Conservation (phyloP, 148 eudicot genomes). For the Vaccinium myrtillus region DNA sequence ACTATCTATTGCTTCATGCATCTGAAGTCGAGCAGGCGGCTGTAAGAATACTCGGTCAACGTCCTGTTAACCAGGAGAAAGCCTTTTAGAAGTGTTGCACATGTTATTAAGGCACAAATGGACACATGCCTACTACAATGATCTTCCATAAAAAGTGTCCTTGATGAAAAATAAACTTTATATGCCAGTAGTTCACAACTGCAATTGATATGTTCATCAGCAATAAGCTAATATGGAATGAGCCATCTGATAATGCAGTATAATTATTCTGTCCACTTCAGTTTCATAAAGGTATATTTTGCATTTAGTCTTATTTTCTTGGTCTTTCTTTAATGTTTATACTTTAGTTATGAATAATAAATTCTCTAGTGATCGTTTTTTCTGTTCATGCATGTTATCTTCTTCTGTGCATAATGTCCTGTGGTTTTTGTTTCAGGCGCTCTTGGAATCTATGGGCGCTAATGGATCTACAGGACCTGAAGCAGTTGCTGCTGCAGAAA, state of each 20-base stretch:
- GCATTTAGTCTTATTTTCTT: no score
- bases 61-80: neutral
- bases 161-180: neutral
- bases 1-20: neutral
- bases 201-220: neutral
- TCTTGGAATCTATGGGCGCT: constrained; percentile 83
- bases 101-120: neutral
- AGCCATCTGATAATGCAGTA: neutral
- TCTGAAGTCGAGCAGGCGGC: neutral
- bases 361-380: neutral
- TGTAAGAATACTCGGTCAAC: neutral
- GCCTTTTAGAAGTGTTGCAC: neutral
- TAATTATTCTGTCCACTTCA: neutral
- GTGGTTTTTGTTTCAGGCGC: constrained; percentile 49
- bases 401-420: neutral
- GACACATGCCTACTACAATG: neutral
- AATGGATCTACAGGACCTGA: constrained; percentile 83
- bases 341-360: no score
- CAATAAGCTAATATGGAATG: neutral
- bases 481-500: constrained; percentile 84
- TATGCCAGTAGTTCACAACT: neutral
- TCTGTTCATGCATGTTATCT: neutral
- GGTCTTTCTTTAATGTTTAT: no score
- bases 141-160: neutral
- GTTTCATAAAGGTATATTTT: no score